These are phyloP conservation scores for Phallus indusiatus DNA, from an alignment of 768 basidiomycete genomes.

Conservation along the genomic window DNA sequence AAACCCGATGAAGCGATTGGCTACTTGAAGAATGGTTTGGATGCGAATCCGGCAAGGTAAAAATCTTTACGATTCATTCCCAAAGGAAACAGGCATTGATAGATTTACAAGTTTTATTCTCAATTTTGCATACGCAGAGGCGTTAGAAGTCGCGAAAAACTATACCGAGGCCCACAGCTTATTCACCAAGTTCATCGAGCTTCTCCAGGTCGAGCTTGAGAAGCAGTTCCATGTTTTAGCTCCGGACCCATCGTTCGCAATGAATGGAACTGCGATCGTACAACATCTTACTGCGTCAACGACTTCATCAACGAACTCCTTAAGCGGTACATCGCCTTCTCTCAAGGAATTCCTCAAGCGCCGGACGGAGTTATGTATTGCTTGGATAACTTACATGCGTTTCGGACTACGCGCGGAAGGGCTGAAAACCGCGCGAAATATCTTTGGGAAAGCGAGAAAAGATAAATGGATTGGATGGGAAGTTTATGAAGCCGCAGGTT, in stretches of 20 bases:
- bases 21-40: constrained; percentile 76
- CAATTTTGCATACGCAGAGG: constrained; percentile 83
- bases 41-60: constrained; percentile 79
- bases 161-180: constrained; percentile 57
- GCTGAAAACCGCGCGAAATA: constrained; percentile 61
- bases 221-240: constrained; percentile 36
- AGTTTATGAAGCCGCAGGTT: constrained; percentile 88
- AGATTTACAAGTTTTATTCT: constrained; percentile 58
- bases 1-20: constrained; percentile 73
- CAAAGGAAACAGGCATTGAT: neutral
- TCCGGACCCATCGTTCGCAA: constrained; percentile 28
- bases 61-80: constrained; percentile 8
- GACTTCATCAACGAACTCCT: neutral
- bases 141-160: constrained; percentile 54
- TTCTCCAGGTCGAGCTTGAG: constrained; percentile 58
- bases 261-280: constrained; percentile 27
- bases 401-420: constrained; percentile 86
- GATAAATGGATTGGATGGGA: constrained; percentile 79
- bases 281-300: constrained; percentile 14
- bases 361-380: constrained; percentile 34
- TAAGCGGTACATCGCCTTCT: constrained; percentile 31
- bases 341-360: constrained; percentile 29
- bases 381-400: constrained; percentile 78
- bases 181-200: constrained; percentile 64
- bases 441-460: constrained; percentile 79